Evolutionary conservation across 768 basidiomycete species (phyloP).

Genomic region (Daedaleopsis nitida): DNA sequence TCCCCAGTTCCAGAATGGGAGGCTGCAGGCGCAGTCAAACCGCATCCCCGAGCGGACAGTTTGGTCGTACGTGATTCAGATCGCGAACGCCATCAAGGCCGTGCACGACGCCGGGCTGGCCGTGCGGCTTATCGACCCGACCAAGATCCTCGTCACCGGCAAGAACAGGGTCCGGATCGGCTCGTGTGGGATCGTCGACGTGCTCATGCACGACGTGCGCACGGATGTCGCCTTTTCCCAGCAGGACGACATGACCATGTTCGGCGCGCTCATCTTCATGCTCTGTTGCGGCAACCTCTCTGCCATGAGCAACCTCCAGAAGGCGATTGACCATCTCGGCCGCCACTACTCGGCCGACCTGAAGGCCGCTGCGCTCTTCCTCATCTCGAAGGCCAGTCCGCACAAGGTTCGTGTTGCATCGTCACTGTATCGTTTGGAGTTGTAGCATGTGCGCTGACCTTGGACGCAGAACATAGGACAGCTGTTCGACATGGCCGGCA

Average conservation of each 20-base stretch:
- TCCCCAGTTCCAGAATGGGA: slow-evolving; percentile 37
- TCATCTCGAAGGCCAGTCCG: slow-evolving; percentile 70
- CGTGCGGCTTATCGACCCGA: slow-evolving; percentile 79
- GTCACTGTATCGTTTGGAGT: neutral
- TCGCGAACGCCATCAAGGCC: slow-evolving; percentile 83
- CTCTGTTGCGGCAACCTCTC: slow-evolving; percentile 72
- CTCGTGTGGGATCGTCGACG: slow-evolving; percentile 86
- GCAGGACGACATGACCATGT: slow-evolving; percentile 87
- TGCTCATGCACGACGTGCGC: slow-evolving; percentile 72
- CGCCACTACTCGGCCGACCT: slow-evolving; percentile 80
- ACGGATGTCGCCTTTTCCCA: slow-evolving; percentile 58
- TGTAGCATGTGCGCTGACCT: neutral
- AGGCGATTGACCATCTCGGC: slow-evolving; percentile 71
- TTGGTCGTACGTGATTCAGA: slow-evolving; percentile 93
- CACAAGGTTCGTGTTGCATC: slow-evolving; percentile 57
- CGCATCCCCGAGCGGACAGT: slow-evolving; percentile 75
- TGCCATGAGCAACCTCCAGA: slow-evolving; percentile 63
- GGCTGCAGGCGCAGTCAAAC: slow-evolving; percentile 35
- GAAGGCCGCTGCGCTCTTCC: slow-evolving; percentile 75
- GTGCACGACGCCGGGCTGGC: slow-evolving; percentile 84
- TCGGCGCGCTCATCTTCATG: slow-evolving; percentile 82
- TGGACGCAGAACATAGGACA: slow-evolving; percentile 68
- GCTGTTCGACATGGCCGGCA: slow-evolving; percentile 77
- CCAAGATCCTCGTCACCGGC: slow-evolving; percentile 86
- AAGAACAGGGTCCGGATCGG: slow-evolving; percentile 89